phyloP scores from a whole-genome alignment of 2,329 filamentous ascomycete genomes.

The Pseudopithomyces maydicus region DNA sequence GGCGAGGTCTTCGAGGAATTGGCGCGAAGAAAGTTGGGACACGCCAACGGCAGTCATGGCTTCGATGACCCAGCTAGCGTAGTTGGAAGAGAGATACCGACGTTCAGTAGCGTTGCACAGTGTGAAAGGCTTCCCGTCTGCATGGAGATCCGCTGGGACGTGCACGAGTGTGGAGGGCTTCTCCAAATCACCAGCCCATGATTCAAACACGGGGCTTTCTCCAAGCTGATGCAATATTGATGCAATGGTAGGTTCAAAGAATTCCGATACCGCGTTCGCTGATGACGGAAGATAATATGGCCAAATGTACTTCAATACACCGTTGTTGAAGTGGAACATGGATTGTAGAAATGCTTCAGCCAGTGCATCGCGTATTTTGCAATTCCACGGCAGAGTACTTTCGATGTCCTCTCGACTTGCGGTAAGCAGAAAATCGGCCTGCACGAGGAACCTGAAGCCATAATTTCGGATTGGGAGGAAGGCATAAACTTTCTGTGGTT shows the following conservation, averaged over 20 bases:
- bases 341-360: neutral
- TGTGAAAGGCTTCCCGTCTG: neutral
- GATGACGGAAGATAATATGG: conserved; percentile 5
- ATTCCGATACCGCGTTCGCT: neutral
- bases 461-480: conserved; percentile 28
- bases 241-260: conserved; percentile 4
- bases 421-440: conserved; percentile 12
- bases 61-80: conserved; percentile 1
- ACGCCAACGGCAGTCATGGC: neutral
- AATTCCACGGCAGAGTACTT: conserved; percentile 2
- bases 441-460: conserved; percentile 19
- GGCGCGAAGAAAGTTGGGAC: neutral
- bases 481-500: conserved; percentile 22
- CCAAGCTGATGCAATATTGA: neutral
- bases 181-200: neutral
- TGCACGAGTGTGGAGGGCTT: neutral
- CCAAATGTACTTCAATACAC: conserved; percentile 5
- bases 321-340: conserved; percentile 4
- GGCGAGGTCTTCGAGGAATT: conserved; percentile 2
- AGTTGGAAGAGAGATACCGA: neutral
- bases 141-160: neutral
- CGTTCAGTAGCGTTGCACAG: neutral
- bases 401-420: conserved; percentile 14
- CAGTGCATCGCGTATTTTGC: neutral
- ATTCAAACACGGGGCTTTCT: neutral